Evolutionary conservation across 1,284 basidiomycete genomes (phyloP).

Genomic region (Pascua guehoae): DNA sequence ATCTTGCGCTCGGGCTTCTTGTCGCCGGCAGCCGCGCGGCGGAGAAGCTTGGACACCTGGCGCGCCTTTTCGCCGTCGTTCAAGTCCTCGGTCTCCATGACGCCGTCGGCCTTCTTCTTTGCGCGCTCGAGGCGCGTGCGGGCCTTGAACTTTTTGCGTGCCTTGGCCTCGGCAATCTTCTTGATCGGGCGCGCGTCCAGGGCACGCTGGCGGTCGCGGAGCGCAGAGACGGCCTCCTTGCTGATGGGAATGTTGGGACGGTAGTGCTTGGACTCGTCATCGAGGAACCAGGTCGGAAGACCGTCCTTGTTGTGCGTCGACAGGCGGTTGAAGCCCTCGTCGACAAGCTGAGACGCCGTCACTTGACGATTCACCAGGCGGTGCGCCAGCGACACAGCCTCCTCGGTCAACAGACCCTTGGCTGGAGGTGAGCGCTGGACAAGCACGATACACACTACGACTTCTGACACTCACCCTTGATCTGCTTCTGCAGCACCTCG

Average conservation of each 20-base stretch:
- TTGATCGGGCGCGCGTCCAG: constrained; percentile 97
- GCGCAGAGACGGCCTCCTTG: constrained; percentile 84
- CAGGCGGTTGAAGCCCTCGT: constrained; percentile 94
- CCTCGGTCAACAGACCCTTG: constrained; percentile 80
- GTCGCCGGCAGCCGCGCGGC: constrained; percentile 62
- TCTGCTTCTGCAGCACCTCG: constrained; percentile 64
- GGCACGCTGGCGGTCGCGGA: constrained; percentile 86
- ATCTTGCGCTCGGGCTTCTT: constrained; percentile 67
- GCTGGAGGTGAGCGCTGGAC: constrained; percentile 53
- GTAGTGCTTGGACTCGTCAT: constrained; percentile 92
- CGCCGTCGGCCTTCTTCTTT: constrained; percentile 92
- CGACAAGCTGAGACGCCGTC: constrained; percentile 83
- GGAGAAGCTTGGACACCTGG: constrained; percentile 88
- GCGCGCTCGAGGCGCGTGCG: constrained; percentile 82
- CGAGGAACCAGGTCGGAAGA: constrained; percentile 93
- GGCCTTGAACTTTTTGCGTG: constrained; percentile 90
- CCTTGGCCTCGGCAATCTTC: constrained; percentile 98
- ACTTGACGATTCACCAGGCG: constrained; percentile 86
- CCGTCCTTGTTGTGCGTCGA: constrained; percentile 87
- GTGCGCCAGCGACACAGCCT: constrained; percentile 89
- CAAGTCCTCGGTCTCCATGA: constrained; percentile 84
- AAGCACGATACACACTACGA: neutral
- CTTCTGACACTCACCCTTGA: constrained; percentile 59
- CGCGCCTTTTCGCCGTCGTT: constrained; percentile 91
- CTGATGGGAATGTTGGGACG: constrained; percentile 93